A percentile compares a stretch with the other conserved stretches of the same genome.
Evolutionary conservation across 352 stramenopile genomes (phyloP).

Genomic region (Globisporangium abappressorium): DNA sequence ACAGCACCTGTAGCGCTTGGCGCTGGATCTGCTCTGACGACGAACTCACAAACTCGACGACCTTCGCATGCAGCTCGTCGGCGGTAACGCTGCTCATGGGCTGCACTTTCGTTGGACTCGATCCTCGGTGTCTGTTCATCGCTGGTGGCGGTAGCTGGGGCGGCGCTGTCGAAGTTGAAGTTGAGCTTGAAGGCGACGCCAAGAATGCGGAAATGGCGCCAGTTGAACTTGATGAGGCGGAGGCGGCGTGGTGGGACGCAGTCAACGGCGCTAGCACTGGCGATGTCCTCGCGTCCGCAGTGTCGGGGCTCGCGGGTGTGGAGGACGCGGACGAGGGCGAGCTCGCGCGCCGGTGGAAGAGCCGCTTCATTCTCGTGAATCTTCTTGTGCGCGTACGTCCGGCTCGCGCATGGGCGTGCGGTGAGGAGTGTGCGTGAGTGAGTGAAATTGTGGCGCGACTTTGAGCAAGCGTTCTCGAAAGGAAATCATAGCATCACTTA

Average conservation of each 20-base stretch:
- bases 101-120: constrained; percentile 13
- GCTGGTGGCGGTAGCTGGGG: not conserved
- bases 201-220: constrained; percentile 2
- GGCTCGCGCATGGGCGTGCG: not conserved
- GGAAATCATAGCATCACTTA: not conserved
- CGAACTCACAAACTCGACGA: constrained; percentile 30
- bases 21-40: constrained; percentile 18
- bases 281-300: not conserved
- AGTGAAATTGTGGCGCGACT: not conserved
- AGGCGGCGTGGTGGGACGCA: not conserved
- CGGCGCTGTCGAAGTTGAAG: not conserved
- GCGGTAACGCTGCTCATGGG: not conserved
- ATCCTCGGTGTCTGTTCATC: not conserved
- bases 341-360: constrained; percentile 43
- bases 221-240: constrained; percentile 7
- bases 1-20: constrained; percentile 23
- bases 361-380: constrained; percentile 40
- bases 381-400: not conserved
- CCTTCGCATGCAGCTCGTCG: constrained; percentile 23
- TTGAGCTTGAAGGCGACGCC: not conserved
- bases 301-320: not conserved
- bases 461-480: not conserved
- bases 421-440: not conserved
- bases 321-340: constrained; percentile 17
- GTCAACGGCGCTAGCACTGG: not conserved